Base-by-base conservation (phyloP, 1,284 basidiomycete species). In the Ganoderma boninense region DNA sequence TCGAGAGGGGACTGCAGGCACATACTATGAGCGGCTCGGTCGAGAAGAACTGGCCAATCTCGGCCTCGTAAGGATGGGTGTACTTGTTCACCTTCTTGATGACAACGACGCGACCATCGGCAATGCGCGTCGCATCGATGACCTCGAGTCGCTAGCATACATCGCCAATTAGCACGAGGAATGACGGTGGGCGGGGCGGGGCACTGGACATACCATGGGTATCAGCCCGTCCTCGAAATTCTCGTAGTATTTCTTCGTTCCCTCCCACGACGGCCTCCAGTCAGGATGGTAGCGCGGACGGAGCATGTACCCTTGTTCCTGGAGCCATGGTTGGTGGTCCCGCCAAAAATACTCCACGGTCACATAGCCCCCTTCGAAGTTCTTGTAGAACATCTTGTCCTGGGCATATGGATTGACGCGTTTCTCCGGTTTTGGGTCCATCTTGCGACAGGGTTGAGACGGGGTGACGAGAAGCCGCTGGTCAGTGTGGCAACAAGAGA, bases 11-110 rank as follows among this genome's bases (percentile, higher is more conserved):
- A 67, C 4, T 75, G 38, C 0, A 81, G 66, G 0, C n/a, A 71
- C 59, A 1, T 80, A 78, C 23, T 80, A 65, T 7, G 7, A 77
- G 65, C 0, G 64, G 69, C 16, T 72, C 69, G 5, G 71, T 52
- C 2, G 49, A 52, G 49, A 52, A 49, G 7, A 49, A 67, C 32
- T 35, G 42, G 26, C 40, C 66, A 4, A 81, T 74, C 5, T 65
- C 67, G 29, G 72, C 57, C 60, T 79, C 77, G 29, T 23, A 49
- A 49, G 46, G 46, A 49, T 49, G 46, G 46, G 10, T 11, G 18
- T 35, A 29, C 42, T 38, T 63, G 10, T 18, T n/a, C 10, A 72
- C 42, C 6, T 46, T 52, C 43, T 72, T 72, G 11, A 72, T 42
- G 4, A 57, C 61, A 10, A 76, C 75, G 18, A 73, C 23, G 5